Base-by-base conservation (phyloP, 2,329 filamentous ascomycete species). In the Biscogniauxia marginata region DNA sequence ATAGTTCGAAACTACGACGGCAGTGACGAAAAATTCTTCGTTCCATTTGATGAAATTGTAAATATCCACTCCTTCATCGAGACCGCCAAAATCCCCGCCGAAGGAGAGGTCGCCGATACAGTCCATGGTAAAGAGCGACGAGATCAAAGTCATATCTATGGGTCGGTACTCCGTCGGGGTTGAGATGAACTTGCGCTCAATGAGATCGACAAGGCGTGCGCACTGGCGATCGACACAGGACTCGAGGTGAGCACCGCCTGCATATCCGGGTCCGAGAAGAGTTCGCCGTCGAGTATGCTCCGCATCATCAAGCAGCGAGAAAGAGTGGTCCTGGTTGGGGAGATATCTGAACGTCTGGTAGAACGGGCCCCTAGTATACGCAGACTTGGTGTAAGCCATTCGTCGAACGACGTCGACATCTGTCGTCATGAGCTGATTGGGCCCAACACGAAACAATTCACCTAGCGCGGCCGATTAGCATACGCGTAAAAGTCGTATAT, bases 111-210 rank as follows among this genome's bases (percentile, higher is more conserved):
- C 71, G 19, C 72, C 74, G 34, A 80, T 73, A 6, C 79, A 74
- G 55, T 80, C 77, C 6, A 79, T 67, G 1, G 76, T 73, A 54
- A 79, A 76, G 65, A 70, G 76, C 13, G 73, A 71, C 4, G 74
- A 70, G 22, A 71, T 70, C 6, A 62, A 58, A 9, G 72, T 73
- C 8, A 79, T 62, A 53, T 79, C 74, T 57, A 79, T 65, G 0
- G 60, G 61, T 11, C 54, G 58, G 43, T 60, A 62, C 1, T 62
- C 43, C 1, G 18, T 24, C 7, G 71, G 57, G 13, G 52, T 70
- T 2, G 69, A 68, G 18, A 71, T 61, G 52, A 76, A 78, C 53
- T 74, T 74, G 11, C 55, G 59, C 43, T 70, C 65, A 46, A 79
- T 72, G 5, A 79, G 65, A 3, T 70, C 59, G 19, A 77, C 53